Evolutionary conservation across 2,329 filamentous ascomycete genomes (phyloP).

Genomic region (Aspergillus sergii): DNA sequence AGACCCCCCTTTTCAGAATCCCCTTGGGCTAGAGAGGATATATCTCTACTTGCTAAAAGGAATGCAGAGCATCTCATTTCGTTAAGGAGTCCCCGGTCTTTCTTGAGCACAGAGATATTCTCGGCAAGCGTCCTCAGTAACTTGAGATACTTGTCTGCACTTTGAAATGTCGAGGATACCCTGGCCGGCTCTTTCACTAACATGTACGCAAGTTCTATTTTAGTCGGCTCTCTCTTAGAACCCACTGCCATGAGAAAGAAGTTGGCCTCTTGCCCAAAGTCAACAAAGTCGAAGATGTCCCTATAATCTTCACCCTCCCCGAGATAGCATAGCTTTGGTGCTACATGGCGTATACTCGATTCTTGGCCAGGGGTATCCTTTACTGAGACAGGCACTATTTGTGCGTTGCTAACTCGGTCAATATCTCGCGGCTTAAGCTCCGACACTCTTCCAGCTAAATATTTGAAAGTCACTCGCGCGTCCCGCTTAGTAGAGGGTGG

Average conservation of each 20-base stretch:
- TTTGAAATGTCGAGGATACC: conserved; percentile 77
- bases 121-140: conserved; percentile 81
- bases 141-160: conserved; percentile 81
- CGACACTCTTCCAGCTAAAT: conserved; percentile 75
- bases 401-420: conserved; percentile 62
- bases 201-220: conserved; percentile 78
- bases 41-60: conserved; percentile 80
- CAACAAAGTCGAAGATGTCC: conserved; percentile 95
- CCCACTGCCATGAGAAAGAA: conserved; percentile 85
- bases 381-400: conserved; percentile 69
- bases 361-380: conserved; percentile 44
- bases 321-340: conserved; percentile 77
- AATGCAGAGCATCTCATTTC: conserved; percentile 76
- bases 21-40: conserved; percentile 43
- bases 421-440: conserved; percentile 69
- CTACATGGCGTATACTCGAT: conserved; percentile 56
- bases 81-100: conserved; percentile 75
- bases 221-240: conserved; percentile 88
- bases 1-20: conserved; percentile 19
- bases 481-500: conserved; percentile 69
- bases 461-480: conserved; percentile 75
- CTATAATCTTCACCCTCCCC: conserved; percentile 73
- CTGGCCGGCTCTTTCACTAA: conserved; percentile 82
- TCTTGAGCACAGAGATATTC: conserved; percentile 68
- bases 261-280: conserved; percentile 87